Percentiles rank a stretch among this genome's conserved stretches.
Evolutionary conservation across 2,329 filamentous ascomycete species (phyloP).

Genomic region (Fusarium sp.): DNA sequence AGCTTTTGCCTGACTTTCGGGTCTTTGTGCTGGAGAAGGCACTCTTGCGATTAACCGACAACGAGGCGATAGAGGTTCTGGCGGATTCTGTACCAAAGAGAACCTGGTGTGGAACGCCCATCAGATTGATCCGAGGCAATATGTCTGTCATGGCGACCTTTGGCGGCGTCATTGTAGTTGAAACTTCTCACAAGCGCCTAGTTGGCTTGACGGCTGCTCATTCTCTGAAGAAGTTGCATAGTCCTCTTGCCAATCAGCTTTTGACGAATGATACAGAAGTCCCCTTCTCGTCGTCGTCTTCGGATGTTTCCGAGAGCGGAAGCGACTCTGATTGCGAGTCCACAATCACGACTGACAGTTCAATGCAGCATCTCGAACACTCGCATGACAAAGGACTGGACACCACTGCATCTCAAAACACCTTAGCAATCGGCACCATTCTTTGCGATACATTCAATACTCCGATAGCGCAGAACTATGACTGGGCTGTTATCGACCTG

Average conservation of each 20-base stretch:
- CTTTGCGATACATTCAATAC: background rate
- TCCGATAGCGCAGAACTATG: background rate
- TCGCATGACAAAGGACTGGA: background rate
- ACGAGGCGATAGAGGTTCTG: fast-evolving
- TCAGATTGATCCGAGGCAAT: fast-evolving
- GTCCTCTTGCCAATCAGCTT: fast-evolving
- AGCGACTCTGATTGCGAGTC: background rate
- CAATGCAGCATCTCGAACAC: background rate
- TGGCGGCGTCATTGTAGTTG: background rate
- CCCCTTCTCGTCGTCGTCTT: fast-evolving
- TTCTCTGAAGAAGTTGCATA: background rate
- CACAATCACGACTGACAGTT: background rate
- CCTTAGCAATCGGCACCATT: background rate
- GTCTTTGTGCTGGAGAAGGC: background rate
- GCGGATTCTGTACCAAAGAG: fast-evolving
- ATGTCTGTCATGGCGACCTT: background rate
- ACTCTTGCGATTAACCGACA: background rate
- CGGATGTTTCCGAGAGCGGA: background rate
- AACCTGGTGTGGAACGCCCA: background rate
- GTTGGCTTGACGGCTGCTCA: background rate
- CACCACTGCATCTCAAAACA: too few relatives aligned
- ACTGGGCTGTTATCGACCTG: background rate
- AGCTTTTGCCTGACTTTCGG: background rate
- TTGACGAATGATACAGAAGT: fast-evolving
- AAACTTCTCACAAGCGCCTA: background rate